phyloP scores from a whole-genome alignment of 805 yeast genomes.

The Candida ulmi region DNA sequence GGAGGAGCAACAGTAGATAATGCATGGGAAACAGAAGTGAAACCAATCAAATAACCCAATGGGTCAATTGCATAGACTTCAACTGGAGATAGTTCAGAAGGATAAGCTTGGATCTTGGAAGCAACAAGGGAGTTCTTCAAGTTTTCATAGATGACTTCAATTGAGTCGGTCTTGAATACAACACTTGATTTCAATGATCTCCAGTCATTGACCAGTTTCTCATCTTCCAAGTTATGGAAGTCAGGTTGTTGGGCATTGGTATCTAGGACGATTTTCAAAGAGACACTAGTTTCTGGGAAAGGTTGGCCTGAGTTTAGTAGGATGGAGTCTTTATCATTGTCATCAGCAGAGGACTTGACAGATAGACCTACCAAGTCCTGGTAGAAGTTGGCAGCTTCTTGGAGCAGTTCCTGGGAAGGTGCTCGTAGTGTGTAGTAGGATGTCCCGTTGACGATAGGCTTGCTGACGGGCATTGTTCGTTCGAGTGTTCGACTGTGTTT shows the following conservation, averaged over 20 bases:
- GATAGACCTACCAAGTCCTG: constrained; percentile 35
- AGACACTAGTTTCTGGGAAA: constrained; percentile 24
- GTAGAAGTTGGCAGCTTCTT: constrained; percentile 53
- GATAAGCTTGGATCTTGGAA: constrained; percentile 50
- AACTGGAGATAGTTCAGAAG: constrained; percentile 67
- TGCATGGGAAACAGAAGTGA: constrained; percentile 58
- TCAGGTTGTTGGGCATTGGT: constrained; percentile 17
- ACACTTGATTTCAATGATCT: constrained; percentile 39
- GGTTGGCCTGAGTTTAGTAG: constrained; percentile 27
- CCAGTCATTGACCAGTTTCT: constrained; percentile 38
- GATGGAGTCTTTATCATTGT: no score
- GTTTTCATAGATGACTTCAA: constrained; percentile 22
- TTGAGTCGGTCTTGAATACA: constrained; percentile 27
- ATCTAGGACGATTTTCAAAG: constrained; percentile 23
- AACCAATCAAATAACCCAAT: constrained; percentile 75
- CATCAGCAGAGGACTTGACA: constrained; percentile 18
- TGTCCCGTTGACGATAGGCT: constrained; percentile 50
- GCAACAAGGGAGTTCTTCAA: constrained; percentile 19
- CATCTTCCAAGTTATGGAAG: constrained; percentile 23
- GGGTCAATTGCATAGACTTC: constrained; percentile 82
- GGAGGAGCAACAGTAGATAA: constrained; percentile 42
- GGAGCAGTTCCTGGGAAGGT: constrained; percentile 36
- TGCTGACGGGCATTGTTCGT: constrained; percentile 9
- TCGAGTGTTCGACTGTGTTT: no score
- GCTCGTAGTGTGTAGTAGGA: constrained; percentile 51